Evolutionary conservation across 1,139 yeast genomes (phyloP).

Genomic region (Taiozyma sp.): DNA sequence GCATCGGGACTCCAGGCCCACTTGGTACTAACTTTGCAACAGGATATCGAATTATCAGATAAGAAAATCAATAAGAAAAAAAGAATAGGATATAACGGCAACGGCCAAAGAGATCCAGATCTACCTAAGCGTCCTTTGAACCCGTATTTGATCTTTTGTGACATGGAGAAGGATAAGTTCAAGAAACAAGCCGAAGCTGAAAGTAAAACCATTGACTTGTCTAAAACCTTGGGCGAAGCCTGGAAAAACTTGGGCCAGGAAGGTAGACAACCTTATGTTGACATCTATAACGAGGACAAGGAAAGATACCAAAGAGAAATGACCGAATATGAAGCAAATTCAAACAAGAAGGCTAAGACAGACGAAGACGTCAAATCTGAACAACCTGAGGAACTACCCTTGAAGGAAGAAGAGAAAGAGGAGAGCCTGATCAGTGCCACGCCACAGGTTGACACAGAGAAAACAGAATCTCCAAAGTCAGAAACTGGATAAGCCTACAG

Average conservation of each 20-base stretch:
- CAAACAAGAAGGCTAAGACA: conserved; percentile 1
- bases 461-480: background rate
- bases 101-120: conserved; percentile 59
- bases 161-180: conserved; percentile 72
- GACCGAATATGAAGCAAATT: conserved; percentile 47
- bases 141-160: conserved; percentile 86
- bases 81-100: conserved; percentile 24
- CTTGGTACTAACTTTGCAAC: conserved; percentile 4
- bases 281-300: conserved; percentile 76
- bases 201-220: conserved; percentile 57
- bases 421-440: background rate
- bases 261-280: conserved; percentile 70
- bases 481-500: background rate
- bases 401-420: conserved; percentile 2
- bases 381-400: conserved; percentile 1
- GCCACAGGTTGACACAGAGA: background rate
- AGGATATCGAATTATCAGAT: conserved; percentile 20
- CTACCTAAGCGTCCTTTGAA: conserved; percentile 88
- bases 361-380: conserved; percentile 5
- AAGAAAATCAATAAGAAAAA: conserved; percentile 25
- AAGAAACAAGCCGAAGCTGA: conserved; percentile 47
- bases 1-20: background rate
- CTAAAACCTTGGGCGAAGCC: conserved; percentile 75
- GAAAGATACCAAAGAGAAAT: conserved; percentile 71
- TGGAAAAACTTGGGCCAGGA: conserved; percentile 78